Evolutionary conservation across 345 rosid genomes (phyloP).

Genomic region (Bruguiera sexangula): DNA sequence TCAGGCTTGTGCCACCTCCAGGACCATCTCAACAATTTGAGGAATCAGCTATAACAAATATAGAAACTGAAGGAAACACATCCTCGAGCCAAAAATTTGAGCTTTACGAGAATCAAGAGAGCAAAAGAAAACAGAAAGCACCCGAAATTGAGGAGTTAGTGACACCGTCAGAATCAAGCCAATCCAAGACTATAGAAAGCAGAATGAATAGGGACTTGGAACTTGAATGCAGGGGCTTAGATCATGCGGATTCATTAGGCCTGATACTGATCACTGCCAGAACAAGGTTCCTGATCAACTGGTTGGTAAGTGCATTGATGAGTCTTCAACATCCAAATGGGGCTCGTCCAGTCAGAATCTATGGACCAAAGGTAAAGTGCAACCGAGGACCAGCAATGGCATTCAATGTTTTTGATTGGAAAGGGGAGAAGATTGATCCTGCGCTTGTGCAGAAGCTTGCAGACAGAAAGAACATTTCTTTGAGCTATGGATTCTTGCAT

Average conservation of each 20-base stretch:
- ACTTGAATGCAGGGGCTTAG: conserved; percentile 57
- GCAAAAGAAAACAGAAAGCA: conserved; percentile 4
- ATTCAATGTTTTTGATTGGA: conserved; percentile 90
- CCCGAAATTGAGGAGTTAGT: conserved; percentile 38
- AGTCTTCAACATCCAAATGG: conserved; percentile 60
- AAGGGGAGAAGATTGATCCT: conserved; percentile 69
- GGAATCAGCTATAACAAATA: neutral
- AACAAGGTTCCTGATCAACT: conserved; percentile 55
- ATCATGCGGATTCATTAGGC: conserved; percentile 76
- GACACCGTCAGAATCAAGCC: conserved; percentile 13
- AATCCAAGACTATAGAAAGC: neutral
- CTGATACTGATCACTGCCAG: conserved; percentile 51
- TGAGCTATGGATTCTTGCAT: conserved; percentile 46
- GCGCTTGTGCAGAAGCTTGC: conserved; percentile 70
- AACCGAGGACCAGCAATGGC: conserved; percentile 62
- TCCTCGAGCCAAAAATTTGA: neutral
- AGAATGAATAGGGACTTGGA: conserved; percentile 7
- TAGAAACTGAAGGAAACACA: conserved; percentile 3
- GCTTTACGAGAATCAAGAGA: conserved; percentile 22
- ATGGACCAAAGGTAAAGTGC: conserved; percentile 56
- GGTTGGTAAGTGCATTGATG: conserved; percentile 71
- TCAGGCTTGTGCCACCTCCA: conserved; percentile 31
- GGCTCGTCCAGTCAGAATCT: conserved; percentile 48
- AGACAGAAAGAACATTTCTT: conserved; percentile 54
- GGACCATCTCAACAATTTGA: conserved; percentile 12